Conservation (phyloP, 1,284 basidiomycete genomes). For the Macrocybe sp. region DNA sequence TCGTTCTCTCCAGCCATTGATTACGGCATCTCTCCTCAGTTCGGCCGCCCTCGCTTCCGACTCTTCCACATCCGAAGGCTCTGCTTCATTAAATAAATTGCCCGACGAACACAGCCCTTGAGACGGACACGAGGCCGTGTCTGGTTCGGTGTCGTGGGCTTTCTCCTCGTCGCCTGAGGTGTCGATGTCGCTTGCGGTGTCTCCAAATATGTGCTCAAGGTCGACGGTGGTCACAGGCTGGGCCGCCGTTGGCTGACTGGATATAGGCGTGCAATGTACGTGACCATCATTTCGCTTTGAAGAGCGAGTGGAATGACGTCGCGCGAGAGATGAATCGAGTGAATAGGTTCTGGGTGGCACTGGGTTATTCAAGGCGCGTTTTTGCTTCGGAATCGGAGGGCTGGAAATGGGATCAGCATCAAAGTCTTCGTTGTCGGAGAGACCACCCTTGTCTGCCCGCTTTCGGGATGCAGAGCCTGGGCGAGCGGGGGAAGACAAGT, state of each 20-base stretch:
- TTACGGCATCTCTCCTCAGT: conserved; percentile 38
- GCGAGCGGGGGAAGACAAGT: conserved; percentile 58
- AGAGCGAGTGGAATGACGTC: conserved; percentile 3
- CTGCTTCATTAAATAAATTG: too few species aligned
- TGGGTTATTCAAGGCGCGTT: conserved; percentile 5
- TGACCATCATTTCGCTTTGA: not conserved
- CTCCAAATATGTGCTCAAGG: too few species aligned
- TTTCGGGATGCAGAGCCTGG: conserved; percentile 14
- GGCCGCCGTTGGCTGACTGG: too few species aligned
- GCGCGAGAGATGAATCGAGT: conserved; percentile 9
- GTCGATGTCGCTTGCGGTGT: conserved; percentile 40
- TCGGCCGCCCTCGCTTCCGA: conserved; percentile 18
- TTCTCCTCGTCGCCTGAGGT: conserved; percentile 22
- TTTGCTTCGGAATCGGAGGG: conserved; percentile 34
- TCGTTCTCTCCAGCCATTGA: conserved; percentile 55
- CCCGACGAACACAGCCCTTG: too few species aligned
- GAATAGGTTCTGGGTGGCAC: conserved; percentile 12
- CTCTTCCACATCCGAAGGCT: conserved; percentile 25
- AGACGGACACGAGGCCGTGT: too few species aligned
- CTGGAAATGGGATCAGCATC: conserved; percentile 60
- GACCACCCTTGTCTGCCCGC: not conserved
- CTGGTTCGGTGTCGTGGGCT: too few species aligned
- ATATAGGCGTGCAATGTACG: too few species aligned
- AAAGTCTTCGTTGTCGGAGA: conserved; percentile 34
- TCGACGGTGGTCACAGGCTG: too few species aligned